Evolutionary conservation across 805 yeast species (phyloP), one percentile per base, ranked within the genome.

Genomic region (Yarrowia sp.): DNA sequence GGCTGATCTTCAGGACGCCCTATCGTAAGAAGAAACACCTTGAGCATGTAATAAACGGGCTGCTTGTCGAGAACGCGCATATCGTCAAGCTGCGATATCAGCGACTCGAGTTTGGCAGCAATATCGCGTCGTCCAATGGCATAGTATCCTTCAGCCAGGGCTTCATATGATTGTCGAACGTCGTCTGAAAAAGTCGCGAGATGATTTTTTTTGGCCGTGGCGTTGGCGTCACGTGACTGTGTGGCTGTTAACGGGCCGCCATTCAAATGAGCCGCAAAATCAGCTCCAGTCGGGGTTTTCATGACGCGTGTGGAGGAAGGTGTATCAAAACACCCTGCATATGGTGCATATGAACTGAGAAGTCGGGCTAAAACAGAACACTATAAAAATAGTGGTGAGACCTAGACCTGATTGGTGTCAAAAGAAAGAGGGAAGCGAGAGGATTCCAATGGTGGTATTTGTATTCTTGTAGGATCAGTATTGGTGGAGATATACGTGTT

Each of bases 11-110:
- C 45, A 1, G 61, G 61, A 11, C 61, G 47, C 8, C 61, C 47
- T 10, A 55, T n/a, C 11, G 47, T 55, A 47, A 55, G 17, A 8
- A 55, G 38, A 8, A 55, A 55, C 47, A 55, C 47, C 31, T 55
- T 55, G 15, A 55, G 61, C 61, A 55, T 55, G 38, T 55, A 31
- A 7, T 55, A 55, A 8, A 55, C 61, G 17, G 61, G 61, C 31
- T 55, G 47, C 14, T 41, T 41, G 28, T 39, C 61, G 38, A 39
- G n/a, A 6, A 39, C 47, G 1, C 38, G 61, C 47, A 55, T 55
- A n/a, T 51, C 58, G 6, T 14, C n/a, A n/a, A 55, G 47, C 31
- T 55, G 45, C 1, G 17, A 22, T 13, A 55, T n/a, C 31, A 55
- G 17, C 1, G 13, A 1, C 47, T 55, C 47, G 17, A 55, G 35